Percentiles rank a stretch among this genome's conserved stretches.
Evolutionary conservation across 306 rosid species (phyloP).

Genomic region (Dalbergia cultrata): DNA sequence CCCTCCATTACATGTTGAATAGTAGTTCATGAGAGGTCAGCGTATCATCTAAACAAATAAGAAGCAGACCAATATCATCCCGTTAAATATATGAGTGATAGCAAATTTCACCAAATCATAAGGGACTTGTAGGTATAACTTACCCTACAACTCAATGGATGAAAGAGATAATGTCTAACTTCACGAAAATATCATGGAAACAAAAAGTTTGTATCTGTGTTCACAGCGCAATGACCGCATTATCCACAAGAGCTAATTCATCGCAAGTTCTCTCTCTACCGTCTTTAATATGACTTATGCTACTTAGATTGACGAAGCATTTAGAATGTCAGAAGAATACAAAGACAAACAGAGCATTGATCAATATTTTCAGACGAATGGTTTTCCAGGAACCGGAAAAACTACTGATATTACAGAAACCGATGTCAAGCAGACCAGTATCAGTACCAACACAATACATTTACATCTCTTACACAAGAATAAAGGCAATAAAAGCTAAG

Average conservation of each 20-base stretch:
- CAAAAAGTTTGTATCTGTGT: too few species aligned
- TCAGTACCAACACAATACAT: constrained; percentile 49
- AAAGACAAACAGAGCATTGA: neutral
- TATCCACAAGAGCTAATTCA: neutral
- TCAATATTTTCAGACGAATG: constrained; percentile 32
- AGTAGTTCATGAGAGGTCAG: too few species aligned
- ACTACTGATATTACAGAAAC: constrained; percentile 22
- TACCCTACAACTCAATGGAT: too few species aligned
- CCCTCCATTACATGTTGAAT: too few species aligned
- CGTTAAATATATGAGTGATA: too few species aligned
- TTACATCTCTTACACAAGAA: constrained; percentile 55
- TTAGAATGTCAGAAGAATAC: neutral
- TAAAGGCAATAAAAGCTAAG: constrained; percentile 27
- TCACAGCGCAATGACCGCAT: too few species aligned
- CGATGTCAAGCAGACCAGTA: constrained; percentile 27
- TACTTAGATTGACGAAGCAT: neutral
- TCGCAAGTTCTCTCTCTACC: neutral
- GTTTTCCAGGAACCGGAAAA: neutral
- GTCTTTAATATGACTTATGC: neutral
- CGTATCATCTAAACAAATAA: too few species aligned
- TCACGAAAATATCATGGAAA: too few species aligned
- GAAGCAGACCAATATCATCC: too few species aligned
- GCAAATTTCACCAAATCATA: too few species aligned
- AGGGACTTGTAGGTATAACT: too few species aligned
- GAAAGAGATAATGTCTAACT: too few species aligned